A percentile compares a stretch with the other conserved stretches of the same genome.
Evolutionary conservation across 148 eudicot species (phyloP).

Genomic region (Fagopyrum esculentum): DNA sequence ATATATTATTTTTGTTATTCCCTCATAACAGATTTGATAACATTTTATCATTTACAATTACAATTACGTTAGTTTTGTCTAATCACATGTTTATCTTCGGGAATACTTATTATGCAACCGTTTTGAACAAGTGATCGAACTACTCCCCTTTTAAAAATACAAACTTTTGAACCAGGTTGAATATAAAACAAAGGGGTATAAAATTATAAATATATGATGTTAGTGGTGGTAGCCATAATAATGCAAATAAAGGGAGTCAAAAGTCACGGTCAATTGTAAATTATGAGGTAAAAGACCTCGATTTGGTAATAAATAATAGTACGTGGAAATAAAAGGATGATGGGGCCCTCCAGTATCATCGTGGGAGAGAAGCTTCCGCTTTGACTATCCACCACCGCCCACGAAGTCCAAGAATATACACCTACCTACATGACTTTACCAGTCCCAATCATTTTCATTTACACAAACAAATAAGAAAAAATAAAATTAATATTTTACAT

Average conservation of each 20-base stretch:
- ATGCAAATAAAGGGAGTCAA: not conserved
- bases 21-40: no score
- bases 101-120: no score
- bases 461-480: no score
- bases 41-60: no score
- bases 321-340: not conserved
- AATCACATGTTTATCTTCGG: no score
- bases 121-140: no score
- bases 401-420: slow-evolving; percentile 1
- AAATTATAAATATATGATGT: not conserved
- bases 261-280: not conserved
- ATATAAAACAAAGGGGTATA: not conserved
- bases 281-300: not conserved
- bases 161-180: not conserved
- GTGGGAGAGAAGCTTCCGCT: not conserved
- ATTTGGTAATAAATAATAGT: not conserved
- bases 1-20: no score
- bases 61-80: no score
- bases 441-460: no score
- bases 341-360: not conserved
- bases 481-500: no score
- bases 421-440: not conserved
- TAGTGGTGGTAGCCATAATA: not conserved
- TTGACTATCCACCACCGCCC: not conserved
- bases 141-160: no score